phyloP scores from a whole-genome alignment of 2,329 filamentous ascomycete genomes.

The Amauroascus niger region DNA sequence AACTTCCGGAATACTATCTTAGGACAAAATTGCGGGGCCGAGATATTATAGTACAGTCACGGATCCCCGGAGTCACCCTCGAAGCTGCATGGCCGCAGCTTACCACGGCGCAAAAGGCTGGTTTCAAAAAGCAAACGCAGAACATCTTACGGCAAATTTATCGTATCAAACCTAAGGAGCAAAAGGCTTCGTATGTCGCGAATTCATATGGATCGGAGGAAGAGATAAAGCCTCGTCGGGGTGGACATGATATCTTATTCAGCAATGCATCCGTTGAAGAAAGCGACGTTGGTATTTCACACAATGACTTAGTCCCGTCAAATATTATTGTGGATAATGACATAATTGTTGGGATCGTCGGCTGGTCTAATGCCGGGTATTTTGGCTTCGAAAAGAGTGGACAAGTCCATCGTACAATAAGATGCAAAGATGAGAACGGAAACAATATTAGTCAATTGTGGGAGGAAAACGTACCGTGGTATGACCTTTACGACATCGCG shows the following conservation, averaged over 20 bases:
- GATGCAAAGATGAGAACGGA: conserved; percentile 18
- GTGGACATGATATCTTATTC: conserved; percentile 30
- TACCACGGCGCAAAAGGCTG: conserved; percentile 25
- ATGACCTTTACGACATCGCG: conserved; percentile 27
- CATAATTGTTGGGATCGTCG: conserved; percentile 31
- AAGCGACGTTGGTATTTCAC: conserved; percentile 27
- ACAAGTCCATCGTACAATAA: conserved; percentile 27
- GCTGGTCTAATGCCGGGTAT: conserved; percentile 34
- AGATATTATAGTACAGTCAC: conserved; percentile 34
- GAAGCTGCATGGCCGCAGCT: conserved; percentile 26
- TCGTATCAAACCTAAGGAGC: conserved; percentile 2
- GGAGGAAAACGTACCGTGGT: conserved; percentile 24
- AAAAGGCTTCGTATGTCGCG: conserved; percentile 11
- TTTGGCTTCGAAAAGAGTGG: conserved; percentile 30
- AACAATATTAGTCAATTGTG: conserved; percentile 14
- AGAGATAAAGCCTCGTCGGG: conserved; percentile 14
- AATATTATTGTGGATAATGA: conserved; percentile 33
- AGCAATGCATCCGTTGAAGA: conserved; percentile 16
- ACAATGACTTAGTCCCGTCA: conserved; percentile 31
- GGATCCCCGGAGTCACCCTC: conserved; percentile 34
- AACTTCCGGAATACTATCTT: conserved; percentile 31
- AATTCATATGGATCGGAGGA: background rate
- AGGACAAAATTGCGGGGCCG: conserved; percentile 30
- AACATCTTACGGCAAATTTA: conserved; percentile 24
- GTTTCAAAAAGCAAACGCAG: conserved; percentile 31